A percentile compares a stretch with the other conserved stretches of the same genome.
Conservation (phyloP, 352 stramenopile species). For the Phytopythium mirpurense region DNA sequence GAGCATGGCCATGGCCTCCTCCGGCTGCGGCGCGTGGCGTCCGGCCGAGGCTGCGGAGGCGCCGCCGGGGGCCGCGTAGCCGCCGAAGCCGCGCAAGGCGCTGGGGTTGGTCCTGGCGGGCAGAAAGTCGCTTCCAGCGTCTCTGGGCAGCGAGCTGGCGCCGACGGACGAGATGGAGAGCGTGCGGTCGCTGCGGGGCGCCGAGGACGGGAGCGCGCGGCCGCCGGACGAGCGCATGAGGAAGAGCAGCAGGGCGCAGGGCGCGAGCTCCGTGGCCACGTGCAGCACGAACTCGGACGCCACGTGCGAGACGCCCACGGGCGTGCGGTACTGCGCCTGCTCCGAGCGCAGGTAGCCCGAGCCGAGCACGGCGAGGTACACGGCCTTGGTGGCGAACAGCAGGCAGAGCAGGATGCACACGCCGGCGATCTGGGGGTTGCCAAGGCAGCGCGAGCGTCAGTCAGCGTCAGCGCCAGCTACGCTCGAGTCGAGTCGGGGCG, state of each 20-base stretch:
- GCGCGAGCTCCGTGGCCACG: slow-evolving; percentile 45
- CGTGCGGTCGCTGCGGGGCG: background rate
- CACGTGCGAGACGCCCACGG: slow-evolving; percentile 38
- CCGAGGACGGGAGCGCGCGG: background rate
- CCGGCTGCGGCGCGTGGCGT: background rate
- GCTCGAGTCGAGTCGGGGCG: no score
- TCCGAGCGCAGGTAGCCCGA: slow-evolving; percentile 30
- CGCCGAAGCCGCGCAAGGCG: background rate
- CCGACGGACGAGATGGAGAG: background rate
- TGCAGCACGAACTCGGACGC: slow-evolving; percentile 46
- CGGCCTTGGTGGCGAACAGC: slow-evolving; percentile 36
- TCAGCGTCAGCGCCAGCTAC: no score
- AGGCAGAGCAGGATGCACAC: slow-evolving; percentile 48
- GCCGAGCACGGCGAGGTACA: slow-evolving; percentile 46
- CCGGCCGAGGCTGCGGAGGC: background rate
- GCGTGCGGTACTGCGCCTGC: slow-evolving; percentile 33
- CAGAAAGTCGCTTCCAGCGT: background rate
- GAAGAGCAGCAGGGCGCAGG: slow-evolving; percentile 38
- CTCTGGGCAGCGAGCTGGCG: background rate
- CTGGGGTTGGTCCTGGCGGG: background rate
- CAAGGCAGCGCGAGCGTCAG: no score
- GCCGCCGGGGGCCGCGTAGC: no score
- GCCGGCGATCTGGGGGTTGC: slow-evolving; percentile 30
- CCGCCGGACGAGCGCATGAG: slow-evolving; percentile 29
- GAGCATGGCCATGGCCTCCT: slow-evolving; percentile 3